phyloP scores from a whole-genome alignment of 1,284 basidiomycete genomes.

The Malassezia sympodialis region DNA sequence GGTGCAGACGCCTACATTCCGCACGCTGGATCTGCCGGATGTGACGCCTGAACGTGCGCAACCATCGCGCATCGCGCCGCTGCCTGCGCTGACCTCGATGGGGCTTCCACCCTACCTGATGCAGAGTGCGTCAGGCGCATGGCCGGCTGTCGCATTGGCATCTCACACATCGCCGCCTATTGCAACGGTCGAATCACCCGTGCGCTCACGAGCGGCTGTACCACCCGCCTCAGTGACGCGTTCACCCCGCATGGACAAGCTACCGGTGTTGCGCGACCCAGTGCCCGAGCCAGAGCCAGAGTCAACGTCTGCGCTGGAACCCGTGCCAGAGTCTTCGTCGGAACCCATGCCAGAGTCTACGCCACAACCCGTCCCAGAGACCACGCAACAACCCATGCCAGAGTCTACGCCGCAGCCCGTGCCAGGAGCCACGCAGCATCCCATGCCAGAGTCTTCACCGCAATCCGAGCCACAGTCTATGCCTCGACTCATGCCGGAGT shows the following conservation, averaged over 20 bases:
- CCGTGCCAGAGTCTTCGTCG: too few relatives aligned
- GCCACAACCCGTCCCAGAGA: too few relatives aligned
- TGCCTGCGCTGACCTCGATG: background rate
- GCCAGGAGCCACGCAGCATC: too few relatives aligned
- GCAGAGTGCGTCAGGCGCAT: background rate
- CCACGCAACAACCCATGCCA: too few relatives aligned
- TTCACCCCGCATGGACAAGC: background rate
- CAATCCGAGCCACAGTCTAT: too few relatives aligned
- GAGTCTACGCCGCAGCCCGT: too few relatives aligned
- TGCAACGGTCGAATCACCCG: background rate
- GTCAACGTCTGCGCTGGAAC: too few relatives aligned
- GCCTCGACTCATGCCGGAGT: too few relatives aligned
- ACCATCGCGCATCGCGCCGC: background rate
- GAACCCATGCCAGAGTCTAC: too few relatives aligned
- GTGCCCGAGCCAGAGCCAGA: too few relatives aligned
- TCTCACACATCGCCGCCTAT: too few relatives aligned
- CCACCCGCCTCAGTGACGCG: background rate
- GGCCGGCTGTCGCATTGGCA: background rate
- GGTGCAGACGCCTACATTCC: background rate
- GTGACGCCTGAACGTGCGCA: background rate
- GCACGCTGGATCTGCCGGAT: background rate
- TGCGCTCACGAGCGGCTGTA: background rate
- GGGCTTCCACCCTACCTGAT: background rate
- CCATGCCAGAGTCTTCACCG: too few relatives aligned
- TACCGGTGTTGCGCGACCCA: background rate